Evolutionary conservation across 257 asterid genomes (phyloP).

Genomic region (Orobanche coerulescens): DNA sequence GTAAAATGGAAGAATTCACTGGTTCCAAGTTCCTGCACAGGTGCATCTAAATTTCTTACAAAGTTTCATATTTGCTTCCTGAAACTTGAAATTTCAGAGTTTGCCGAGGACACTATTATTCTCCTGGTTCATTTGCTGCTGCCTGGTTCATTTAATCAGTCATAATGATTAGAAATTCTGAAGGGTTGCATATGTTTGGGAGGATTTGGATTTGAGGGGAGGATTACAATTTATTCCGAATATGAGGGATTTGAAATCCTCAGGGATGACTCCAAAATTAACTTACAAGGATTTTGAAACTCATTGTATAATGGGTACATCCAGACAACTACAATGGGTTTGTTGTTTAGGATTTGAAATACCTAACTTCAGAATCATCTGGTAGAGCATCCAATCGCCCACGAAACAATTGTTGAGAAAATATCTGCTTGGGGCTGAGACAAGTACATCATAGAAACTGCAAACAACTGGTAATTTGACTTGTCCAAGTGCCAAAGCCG

Average conservation of each 20-base stretch:
- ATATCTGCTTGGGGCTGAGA: too few species aligned
- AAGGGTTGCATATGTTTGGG: background rate
- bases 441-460: too few species aligned
- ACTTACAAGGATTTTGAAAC: background rate
- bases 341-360: too few species aligned
- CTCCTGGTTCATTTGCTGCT: background rate
- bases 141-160: background rate
- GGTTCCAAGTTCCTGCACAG: slow-evolving; percentile 57
- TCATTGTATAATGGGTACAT: background rate
- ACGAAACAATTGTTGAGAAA: too few species aligned
- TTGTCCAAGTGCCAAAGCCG: too few species aligned
- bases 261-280: background rate
- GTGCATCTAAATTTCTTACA: slow-evolving; percentile 31
- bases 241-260: background rate
- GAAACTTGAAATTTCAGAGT: slow-evolving; percentile 9
- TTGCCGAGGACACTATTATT: background rate
- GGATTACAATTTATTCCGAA: background rate
- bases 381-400: too few species aligned
- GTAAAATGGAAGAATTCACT: slow-evolving; percentile 67
- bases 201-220: background rate
- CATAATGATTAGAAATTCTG: background rate
- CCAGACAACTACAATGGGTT: too few species aligned
- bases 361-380: too few species aligned
- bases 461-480: too few species aligned
- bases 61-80: slow-evolving; percentile 13